Percentiles rank a stretch among this genome's conserved stretches.
These are phyloP conservation scores for Solanum gandarillasii DNA, from an alignment of 257 asterid species.

Conservation along the genomic window DNA sequence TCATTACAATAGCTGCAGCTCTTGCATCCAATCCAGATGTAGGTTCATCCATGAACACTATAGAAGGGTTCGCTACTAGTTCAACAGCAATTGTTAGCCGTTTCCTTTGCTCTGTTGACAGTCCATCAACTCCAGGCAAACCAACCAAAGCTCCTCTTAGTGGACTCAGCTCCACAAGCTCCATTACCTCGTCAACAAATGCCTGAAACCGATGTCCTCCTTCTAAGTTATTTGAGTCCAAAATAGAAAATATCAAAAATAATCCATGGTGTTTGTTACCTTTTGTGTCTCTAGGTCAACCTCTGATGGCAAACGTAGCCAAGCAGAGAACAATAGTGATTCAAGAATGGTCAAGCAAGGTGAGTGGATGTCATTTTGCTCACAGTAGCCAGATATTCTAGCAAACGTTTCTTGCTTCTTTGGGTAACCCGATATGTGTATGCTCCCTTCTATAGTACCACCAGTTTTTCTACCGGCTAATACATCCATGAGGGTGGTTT, in stretches of 20 bases:
- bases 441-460: slow-evolving; percentile 73
- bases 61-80: slow-evolving; percentile 89
- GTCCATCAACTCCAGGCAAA: slow-evolving; percentile 87
- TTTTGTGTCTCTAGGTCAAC: slow-evolving; percentile 73
- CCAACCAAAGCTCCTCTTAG: slow-evolving; percentile 83
- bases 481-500: slow-evolving; percentile 97
- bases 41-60: slow-evolving; percentile 94
- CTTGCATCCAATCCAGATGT: slow-evolving; percentile 97
- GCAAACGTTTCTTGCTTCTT: slow-evolving; percentile 93
- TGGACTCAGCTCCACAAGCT: slow-evolving; percentile 85
- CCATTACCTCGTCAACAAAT: slow-evolving; percentile 94
- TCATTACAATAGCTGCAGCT: slow-evolving; percentile 96
- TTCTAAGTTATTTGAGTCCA: slow-evolving; percentile 10
- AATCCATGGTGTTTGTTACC: slow-evolving; percentile 27
- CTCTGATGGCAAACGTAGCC: slow-evolving; percentile 73
- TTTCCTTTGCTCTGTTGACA: slow-evolving; percentile 91
- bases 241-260: background rate
- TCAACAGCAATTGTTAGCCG: slow-evolving; percentile 94
- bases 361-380: slow-evolving; percentile 92
- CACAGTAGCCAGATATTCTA: slow-evolving; percentile 93
- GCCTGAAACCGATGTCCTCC: slow-evolving; percentile 41
- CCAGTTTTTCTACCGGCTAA: slow-evolving; percentile 96
- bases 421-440: slow-evolving; percentile 75
- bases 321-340: slow-evolving; percentile 87
- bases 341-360: slow-evolving; percentile 86